Evolutionary conservation across 768 basidiomycete species (phyloP), one percentile per base, ranked within the genome.

Genomic region (Xanthoconium stramineum): DNA sequence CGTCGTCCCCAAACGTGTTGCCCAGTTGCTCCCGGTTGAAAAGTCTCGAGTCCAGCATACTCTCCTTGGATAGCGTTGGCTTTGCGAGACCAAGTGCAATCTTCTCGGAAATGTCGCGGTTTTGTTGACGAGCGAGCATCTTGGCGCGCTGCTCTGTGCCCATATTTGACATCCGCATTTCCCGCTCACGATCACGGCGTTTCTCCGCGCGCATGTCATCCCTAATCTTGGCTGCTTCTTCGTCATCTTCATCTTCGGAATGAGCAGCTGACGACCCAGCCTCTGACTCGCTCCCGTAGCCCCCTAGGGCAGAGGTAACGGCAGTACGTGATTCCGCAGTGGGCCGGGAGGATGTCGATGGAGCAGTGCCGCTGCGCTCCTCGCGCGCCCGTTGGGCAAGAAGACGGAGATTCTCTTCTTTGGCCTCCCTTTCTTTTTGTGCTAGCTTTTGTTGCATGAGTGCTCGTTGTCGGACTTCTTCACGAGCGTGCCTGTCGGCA

Each of bases 111-210:
- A 99, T 98, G 72, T 98, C 97, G 66, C 97, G 92, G 70, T 98
- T 96, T 75, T 97, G 94, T 63, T 98, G 93, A 52, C 91, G 85
- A 20, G 96, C 94, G 57, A 98, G 78, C 82, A 91, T 86, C 78
- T 97, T 98, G 38, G 97, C 94, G 15, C 97, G 82, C 68, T 94
- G 92, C 73, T 98, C 97, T 30, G 88, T 83, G 28, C 97, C 97
- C 97, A 99, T 99, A 68, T 98, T 97, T 73, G 82, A 94, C 94
- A 98, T 96, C 57, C 97, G 81, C 91, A 99, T 84, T 74, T 99
- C 96, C 38, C 95, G 85, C 76, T 98, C 95, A 30, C 97, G 85
- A 69, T 98, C 94, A 58, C 88, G 82, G 65, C 91, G 81, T 79
- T 98, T 94, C 78, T 98, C 95, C 45, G 81, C 76, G 55, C 97